Conservation (phyloP, 768 basidiomycete genomes). For the Clitopilus hobsonii region DNA sequence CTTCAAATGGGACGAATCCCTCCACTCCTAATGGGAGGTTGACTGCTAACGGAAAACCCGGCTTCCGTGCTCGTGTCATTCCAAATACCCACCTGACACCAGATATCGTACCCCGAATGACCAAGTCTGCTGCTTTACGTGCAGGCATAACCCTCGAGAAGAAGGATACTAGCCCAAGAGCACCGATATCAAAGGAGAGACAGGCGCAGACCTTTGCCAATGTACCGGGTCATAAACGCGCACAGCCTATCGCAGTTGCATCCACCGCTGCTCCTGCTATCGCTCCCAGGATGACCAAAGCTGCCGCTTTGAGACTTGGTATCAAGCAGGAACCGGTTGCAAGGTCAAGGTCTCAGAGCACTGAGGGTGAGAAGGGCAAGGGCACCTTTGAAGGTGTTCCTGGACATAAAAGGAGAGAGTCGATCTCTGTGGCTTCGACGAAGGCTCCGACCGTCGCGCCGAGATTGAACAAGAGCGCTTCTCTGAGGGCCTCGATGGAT, state of each 20-base stretch:
- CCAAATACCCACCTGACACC: conserved; percentile 60
- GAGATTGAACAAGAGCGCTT: conserved; percentile 75
- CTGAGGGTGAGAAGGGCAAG: conserved; percentile 28
- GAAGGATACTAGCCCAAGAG: conserved; percentile 38
- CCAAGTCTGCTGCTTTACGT: conserved; percentile 69
- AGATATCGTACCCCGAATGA: conserved; percentile 73
- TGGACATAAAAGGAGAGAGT: conserved; percentile 78
- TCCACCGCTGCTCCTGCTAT: conserved; percentile 70
- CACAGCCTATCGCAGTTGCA: conserved; percentile 63
- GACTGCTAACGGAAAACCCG: conserved; percentile 38
- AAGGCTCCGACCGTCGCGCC: conserved; percentile 65
- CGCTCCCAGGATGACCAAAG: conserved; percentile 72
- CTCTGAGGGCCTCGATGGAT: conserved; percentile 59
- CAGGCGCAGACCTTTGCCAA: conserved; percentile 64
- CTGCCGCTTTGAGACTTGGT: conserved; percentile 66
- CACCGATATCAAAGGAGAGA: conserved; percentile 56
- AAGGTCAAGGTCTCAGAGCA: conserved; percentile 31
- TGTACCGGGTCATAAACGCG: conserved; percentile 79
- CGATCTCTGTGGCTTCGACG: conserved; percentile 64
- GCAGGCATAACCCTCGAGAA: conserved; percentile 51
- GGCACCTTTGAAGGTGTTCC: conserved; percentile 74
- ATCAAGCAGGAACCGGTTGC: conserved; percentile 34
- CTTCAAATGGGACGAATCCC: conserved; percentile 37
- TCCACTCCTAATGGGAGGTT: conserved; percentile 38
- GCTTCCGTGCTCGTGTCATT: conserved; percentile 65